Conservation (phyloP, 2,329 filamentous ascomycete genomes). For the Calonectria pteridis region DNA sequence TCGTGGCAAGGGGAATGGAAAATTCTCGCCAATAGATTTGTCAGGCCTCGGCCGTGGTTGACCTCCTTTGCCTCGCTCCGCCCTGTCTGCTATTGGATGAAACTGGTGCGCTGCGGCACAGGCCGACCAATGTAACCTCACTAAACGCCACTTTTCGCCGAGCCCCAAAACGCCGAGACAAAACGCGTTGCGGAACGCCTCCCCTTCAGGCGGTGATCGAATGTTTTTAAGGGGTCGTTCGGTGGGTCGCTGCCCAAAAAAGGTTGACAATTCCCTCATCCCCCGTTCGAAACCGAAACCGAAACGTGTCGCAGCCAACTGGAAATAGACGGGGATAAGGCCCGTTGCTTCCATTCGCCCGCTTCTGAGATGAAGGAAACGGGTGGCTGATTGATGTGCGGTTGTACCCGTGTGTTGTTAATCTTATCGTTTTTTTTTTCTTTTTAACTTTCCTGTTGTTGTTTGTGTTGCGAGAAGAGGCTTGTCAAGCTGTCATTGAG, state of each 20-base stretch:
- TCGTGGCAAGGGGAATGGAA: not conserved
- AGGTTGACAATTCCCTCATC: not conserved
- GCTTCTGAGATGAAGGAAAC: not conserved
- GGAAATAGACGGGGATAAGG: conserved; percentile 18
- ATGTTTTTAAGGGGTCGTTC: conserved; percentile 12
- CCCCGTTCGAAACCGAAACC: conserved; percentile 1
- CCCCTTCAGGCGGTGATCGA: conserved; percentile 1
- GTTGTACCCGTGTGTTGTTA: not conserved
- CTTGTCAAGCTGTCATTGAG: not conserved
- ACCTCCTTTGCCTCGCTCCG: not conserved
- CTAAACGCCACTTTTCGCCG: not conserved
- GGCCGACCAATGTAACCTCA: conserved; percentile 1
- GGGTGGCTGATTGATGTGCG: conserved; percentile 6
- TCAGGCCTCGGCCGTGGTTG: not conserved
- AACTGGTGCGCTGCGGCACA: not conserved
- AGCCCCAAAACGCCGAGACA: not conserved
- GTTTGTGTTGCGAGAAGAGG: not conserved
- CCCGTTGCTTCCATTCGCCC: not conserved
- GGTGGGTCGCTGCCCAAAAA: not conserved
- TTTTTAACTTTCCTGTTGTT: not conserved
- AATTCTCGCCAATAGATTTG: not conserved
- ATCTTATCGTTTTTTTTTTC: not conserved
- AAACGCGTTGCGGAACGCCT: not conserved
- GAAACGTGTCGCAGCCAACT: not conserved
- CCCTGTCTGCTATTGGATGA: not conserved